Evolutionary conservation across 176 grass and related monocot genomes (phyloP), one percentile per base, ranked within the genome.

Genomic region (Avena atlantica): DNA sequence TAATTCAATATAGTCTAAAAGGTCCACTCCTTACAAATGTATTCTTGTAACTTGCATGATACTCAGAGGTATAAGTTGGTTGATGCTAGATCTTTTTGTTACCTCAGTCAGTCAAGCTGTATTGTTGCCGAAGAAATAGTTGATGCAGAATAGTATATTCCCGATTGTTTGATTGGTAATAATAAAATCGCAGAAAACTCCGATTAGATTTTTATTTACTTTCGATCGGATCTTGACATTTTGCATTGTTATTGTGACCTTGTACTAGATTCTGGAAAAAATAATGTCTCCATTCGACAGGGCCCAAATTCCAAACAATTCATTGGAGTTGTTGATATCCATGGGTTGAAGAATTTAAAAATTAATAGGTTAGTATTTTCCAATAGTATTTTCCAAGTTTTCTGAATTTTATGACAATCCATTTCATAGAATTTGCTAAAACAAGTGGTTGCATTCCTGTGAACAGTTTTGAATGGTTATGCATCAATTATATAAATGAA

Each of bases 271-370:
- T 45, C 91, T 98, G 59, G 90, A 98, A 76, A 98, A 88, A 98
- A 94, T 81, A 98, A 98, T 86, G 88, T 92, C 48, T 95, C 93
- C 29, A 98, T 98, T 92, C 93, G 96, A 80, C 96, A 98, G 88
- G 96, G 95, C 74, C 90, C 93, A 82, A 95, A 95, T 82, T 98
- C 93, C 47, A 98, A 91, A 78, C 90, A 93, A 16, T 89, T 98
- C 78, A 98, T 98, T 88, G 96, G 96, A 69, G 93, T 98, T 82
- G 93, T 98, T 89, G 27, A 29, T 29, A 29, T 29, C 27, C 27
- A 29, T 29, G 27, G 27, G 27, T 29, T 29, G 27, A 29, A 29
- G 37, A 40, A 3, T 40, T 40, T 40, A 5, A 40, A 0, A 40
- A 40, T 40, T 40, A 40, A 40, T 5, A 40, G 37, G 4, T 40